Evolutionary conservation across 805 yeast genomes (phyloP), one percentile per base, ranked within the genome.

Genomic region (Pichia paraexigua): DNA sequence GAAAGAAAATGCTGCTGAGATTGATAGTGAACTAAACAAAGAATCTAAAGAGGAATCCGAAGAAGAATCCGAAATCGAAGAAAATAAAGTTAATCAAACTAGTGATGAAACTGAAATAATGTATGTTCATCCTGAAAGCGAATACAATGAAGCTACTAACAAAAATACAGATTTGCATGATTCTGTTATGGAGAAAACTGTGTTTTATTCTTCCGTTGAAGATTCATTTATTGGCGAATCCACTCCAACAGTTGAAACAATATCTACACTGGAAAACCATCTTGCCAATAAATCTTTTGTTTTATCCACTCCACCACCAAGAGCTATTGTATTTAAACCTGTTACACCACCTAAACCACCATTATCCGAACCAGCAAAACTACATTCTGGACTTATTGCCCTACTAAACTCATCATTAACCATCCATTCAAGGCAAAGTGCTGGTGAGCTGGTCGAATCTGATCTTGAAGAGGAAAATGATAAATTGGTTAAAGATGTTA

Each of bases 321-420:
- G 41, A n/a, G 17, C 28, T 4, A 46, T 46, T 8, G 32, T 42
- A 11, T 56, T 53, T 17, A 56, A 53, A 22, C 42, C 49, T 8
- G 35, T 48, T 7, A 45, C 59, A 6, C 61, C 61, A n/a, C 56
- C 59, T 20, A 53, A 47, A 15, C 57, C 53, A 8, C 55, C 58
- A 5, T 57, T 62, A 3, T 63, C 67, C 2, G 63, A 63, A 44
- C 64, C 68, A 11, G 61, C 69, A 2, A 45, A 22, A 13, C 25
- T 49, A 15, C 20, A 30, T 39, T 3, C 32, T 2, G 48, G 39
- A n/a, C 35, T 49, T 7, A 44, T 45, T 9, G 45, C 22, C 13
- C 25, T 52, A 12, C 41, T 51, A 22, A 28, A 46, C 35, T 50
- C 54, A 18, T 45, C 52, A 5, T 45, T 49, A 24, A 37, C 32